Evolutionary conservation across 2,329 filamentous ascomycete genomes (phyloP).

Genomic region (Fusarium tricinctum): DNA sequence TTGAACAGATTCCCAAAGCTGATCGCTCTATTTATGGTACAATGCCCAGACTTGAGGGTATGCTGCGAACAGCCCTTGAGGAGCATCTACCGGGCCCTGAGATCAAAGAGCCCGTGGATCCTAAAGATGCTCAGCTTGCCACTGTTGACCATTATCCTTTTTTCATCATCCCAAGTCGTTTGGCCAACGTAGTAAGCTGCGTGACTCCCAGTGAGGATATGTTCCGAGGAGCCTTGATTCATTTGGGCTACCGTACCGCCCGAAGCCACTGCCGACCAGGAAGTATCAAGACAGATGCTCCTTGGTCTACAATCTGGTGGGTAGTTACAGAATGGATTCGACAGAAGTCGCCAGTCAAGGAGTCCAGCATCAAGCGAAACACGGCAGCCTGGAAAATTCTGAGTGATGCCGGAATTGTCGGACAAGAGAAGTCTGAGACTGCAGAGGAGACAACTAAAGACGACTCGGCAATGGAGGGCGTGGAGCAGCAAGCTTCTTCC

Average conservation of each 20-base stretch:
- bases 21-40: constrained; percentile 83
- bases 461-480: constrained; percentile 58
- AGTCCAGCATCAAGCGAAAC: constrained; percentile 76
- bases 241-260: constrained; percentile 84
- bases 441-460: constrained; percentile 33
- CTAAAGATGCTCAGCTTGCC: constrained; percentile 68
- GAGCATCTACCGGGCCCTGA: constrained; percentile 67
- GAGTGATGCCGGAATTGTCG: constrained; percentile 55
- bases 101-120: constrained; percentile 55
- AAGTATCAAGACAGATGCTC: constrained; percentile 93
- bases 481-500: constrained; percentile 48
- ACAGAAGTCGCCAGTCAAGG: constrained; percentile 83
- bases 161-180: constrained; percentile 82
- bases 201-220: constrained; percentile 83
- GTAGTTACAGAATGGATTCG: constrained; percentile 92
- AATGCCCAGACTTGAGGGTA: constrained; percentile 84
- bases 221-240: constrained; percentile 83
- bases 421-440: constrained; percentile 51
- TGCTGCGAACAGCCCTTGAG: constrained; percentile 90
- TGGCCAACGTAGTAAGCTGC: constrained; percentile 84
- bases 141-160: constrained; percentile 83
- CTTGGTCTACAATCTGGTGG: constrained; percentile 91
- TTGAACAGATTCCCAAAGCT: constrained; percentile 77
- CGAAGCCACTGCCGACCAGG: constrained; percentile 91
- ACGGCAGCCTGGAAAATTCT: constrained; percentile 81